Evolutionary conservation across 768 basidiomycete species (phyloP), one percentile per base, ranked within the genome.

Genomic region (Tulasnella sp.): DNA sequence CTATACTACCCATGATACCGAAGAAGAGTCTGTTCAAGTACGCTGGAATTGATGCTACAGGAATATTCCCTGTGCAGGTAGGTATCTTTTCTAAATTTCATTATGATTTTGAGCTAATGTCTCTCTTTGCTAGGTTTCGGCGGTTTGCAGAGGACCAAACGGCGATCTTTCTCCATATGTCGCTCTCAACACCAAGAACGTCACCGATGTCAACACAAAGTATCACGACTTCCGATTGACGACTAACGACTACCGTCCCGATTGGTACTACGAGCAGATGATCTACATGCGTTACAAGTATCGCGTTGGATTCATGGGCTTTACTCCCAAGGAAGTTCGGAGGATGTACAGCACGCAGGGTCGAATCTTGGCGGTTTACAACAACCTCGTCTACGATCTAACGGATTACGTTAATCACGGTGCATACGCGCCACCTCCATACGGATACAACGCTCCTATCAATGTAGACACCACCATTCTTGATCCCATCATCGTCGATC

Each of bases 191-290:
- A 75, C 84, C 5, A 70, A 70, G 57, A 99, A 98, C 68, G 62
- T 64, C 0, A 62, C 70, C 24, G 74, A 75, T 61, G 77, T 81
- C 19, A 81, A 86, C 56, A 61, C 67, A 15, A 71, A 78, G 59
- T 99, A 98, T 63, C 95, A 98, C 64, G 93, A 99, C 63, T 99
- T 99, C 77, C 84, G 93, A 15, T 80, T 72, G 62, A 66, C 62
- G 44, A 83, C 81, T 31, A 83, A 80, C 53, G 93, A 98, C 61
- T 82, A 83, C 0, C 78, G 95, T 7, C 93, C 95, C 0, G 95
- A 99, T 62, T 99, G 95, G 95, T 99, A 98, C 65, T 91, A 85
- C 57, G 84, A 98, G 67, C 72, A 71, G 53, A 98, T 99, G 95
- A 84, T 86, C 2, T 64, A 76, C 62, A 82, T 99, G 83, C 84